Conservation (phyloP, 1,284 basidiomycete genomes). For the Ustilago sp. region DNA sequence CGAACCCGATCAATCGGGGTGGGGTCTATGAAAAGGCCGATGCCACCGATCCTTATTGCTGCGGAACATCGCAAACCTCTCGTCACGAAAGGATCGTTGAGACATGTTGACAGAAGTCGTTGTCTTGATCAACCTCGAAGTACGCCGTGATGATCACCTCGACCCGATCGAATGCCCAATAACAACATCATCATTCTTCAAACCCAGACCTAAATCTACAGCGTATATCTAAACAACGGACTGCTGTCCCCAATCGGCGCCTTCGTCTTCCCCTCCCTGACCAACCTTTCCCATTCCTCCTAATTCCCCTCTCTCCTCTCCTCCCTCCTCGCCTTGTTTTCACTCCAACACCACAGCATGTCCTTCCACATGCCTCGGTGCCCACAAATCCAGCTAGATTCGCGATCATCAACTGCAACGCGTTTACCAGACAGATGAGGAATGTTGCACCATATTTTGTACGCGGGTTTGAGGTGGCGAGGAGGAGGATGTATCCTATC, state of each 20-base stretch:
- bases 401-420: constrained; percentile 68
- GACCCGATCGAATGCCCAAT: too few relatives aligned
- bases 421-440: constrained; percentile 64
- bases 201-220: constrained; percentile 13
- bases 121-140: too few relatives aligned
- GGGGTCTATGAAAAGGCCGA: too few relatives aligned
- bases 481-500: constrained; percentile 66
- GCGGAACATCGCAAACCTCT: too few relatives aligned
- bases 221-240: constrained; percentile 46
- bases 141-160: too few relatives aligned
- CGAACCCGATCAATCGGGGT: not conserved
- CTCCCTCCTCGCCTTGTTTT: constrained; percentile 49
- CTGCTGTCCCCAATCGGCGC: constrained; percentile 60
- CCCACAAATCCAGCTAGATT: constrained; percentile 68
- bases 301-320: constrained; percentile 54
- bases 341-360: constrained; percentile 65
- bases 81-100: too few relatives aligned
- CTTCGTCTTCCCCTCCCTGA: constrained; percentile 47
- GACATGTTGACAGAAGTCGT: too few relatives aligned
- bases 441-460: constrained; percentile 66
- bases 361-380: constrained; percentile 58
- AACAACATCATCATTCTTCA: not conserved
- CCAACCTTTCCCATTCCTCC: constrained; percentile 43
- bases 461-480: constrained; percentile 41
- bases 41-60: too few relatives aligned